Percentiles rank a stretch among this genome's conserved stretches.
Conservation (phyloP, 2,329 filamentous ascomycete genomes). For the Aspergillus sclerotialis region DNA sequence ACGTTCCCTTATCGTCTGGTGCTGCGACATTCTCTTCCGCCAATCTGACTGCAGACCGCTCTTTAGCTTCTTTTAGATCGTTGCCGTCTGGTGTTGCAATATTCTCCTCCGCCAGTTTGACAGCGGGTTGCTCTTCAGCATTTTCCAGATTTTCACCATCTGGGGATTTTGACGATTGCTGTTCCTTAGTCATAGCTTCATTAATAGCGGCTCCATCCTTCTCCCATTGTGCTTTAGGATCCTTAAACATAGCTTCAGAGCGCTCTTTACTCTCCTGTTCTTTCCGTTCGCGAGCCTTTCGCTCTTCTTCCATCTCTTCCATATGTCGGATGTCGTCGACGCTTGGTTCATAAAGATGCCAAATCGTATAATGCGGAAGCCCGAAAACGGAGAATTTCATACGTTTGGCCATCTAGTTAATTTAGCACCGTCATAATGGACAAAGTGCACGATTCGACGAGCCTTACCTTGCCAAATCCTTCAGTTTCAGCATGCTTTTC, state of each 20-base stretch:
- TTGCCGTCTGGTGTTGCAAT: slow-evolving; percentile 6
- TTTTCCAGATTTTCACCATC: slow-evolving; percentile 12
- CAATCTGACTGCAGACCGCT: too few relatives aligned
- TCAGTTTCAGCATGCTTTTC: slow-evolving; percentile 98
- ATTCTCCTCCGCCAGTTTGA: slow-evolving; percentile 12
- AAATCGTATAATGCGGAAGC: slow-evolving; percentile 95
- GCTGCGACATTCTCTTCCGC: too few relatives aligned
- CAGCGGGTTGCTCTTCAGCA: slow-evolving; percentile 15
- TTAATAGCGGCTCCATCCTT: slow-evolving; percentile 78
- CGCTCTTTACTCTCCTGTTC: slow-evolving; percentile 69
- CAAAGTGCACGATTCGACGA: neutral
- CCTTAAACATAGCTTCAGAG: slow-evolving; percentile 73
- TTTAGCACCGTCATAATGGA: slow-evolving; percentile 11
- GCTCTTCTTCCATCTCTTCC: slow-evolving; percentile 95
- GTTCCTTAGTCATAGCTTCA: slow-evolving; percentile 56
- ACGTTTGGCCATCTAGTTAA: slow-evolving; percentile 78
- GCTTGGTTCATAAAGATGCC: slow-evolving; percentile 99
- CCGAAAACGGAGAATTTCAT: slow-evolving; percentile 96
- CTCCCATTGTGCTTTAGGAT: slow-evolving; percentile 74
- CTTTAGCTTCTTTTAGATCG: too few relatives aligned
- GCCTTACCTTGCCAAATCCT: slow-evolving; percentile 86
- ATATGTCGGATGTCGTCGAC: slow-evolving; percentile 96
- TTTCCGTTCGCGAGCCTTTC: slow-evolving; percentile 70
- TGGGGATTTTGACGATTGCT: slow-evolving; percentile 26
- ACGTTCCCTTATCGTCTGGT: too few relatives aligned